Evolutionary conservation across 257 asterid species (phyloP).

Genomic region (Ilex asprella): DNA sequence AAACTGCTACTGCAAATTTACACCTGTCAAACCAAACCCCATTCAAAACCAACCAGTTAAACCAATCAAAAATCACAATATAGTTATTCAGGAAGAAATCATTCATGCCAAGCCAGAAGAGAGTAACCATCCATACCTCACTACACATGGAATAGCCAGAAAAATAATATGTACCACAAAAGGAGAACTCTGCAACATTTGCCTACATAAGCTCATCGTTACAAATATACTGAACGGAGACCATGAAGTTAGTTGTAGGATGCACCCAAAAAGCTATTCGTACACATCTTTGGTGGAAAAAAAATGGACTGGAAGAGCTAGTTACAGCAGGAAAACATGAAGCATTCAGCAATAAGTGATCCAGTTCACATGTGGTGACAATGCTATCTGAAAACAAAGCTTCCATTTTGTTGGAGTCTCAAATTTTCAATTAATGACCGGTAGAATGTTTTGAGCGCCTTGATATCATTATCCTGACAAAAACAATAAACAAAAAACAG

Average conservation of each 20-base stretch:
- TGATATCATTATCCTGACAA: constrained; percentile 64
- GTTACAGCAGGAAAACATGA: constrained; percentile 23
- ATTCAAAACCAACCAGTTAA: no score
- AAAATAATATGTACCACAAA: constrained; percentile 48
- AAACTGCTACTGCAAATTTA: constrained; percentile 31
- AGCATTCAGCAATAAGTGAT: constrained; percentile 4
- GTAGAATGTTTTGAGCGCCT: constrained; percentile 69
- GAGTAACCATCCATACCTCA: constrained; percentile 30
- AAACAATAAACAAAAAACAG: neutral
- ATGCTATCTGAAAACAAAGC: constrained; percentile 75
- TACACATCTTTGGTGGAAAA: constrained; percentile 26
- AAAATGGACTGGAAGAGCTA: constrained; percentile 15
- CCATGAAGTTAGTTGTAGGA: neutral
- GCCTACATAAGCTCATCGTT: neutral
- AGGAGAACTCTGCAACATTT: constrained; percentile 38
- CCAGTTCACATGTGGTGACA: neutral
- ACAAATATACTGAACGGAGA: constrained; percentile 3
- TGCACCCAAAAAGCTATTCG: neutral
- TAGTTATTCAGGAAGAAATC: no score
- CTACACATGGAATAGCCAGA: constrained; percentile 26
- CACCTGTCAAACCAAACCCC: constrained; percentile 30
- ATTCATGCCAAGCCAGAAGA: no score
- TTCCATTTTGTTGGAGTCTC: constrained; percentile 81
- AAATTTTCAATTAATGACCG: constrained; percentile 68
- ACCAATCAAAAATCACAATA: no score